These are phyloP conservation scores for Ophiostoma novo-ulmi DNA, from an alignment of 2,329 filamentous ascomycete genomes.

Conservation along the genomic window DNA sequence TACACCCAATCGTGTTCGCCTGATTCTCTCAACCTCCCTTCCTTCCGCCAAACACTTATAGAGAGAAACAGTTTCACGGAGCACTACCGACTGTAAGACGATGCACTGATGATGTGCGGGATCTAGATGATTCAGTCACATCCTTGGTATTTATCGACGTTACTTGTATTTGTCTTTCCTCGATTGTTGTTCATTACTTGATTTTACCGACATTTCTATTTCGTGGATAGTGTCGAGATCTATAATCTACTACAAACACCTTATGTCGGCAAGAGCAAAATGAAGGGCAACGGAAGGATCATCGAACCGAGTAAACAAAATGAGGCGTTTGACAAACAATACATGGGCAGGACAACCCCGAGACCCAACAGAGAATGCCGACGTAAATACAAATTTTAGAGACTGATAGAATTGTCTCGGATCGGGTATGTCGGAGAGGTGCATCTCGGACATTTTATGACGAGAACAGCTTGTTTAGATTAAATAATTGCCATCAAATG, in stretches of 20 bases:
- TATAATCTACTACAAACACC: not conserved
- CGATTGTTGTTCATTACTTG: not conserved
- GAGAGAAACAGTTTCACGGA: not conserved
- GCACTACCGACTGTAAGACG: slow-evolving; percentile 3
- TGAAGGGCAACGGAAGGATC: not conserved
- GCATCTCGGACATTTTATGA: not conserved
- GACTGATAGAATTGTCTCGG: not conserved
- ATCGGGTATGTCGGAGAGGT: not conserved
- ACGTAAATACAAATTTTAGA: not conserved
- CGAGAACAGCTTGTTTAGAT: not conserved
- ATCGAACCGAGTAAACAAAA: not conserved
- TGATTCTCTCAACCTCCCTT: too few relatives aligned
- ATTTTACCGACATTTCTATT: not conserved
- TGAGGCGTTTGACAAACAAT: not conserved
- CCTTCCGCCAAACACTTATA: too few relatives aligned
- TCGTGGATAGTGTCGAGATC: not conserved
- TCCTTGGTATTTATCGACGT: not conserved
- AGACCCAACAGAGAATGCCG: not conserved
- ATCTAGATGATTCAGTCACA: not conserved
- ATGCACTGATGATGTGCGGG: not conserved
- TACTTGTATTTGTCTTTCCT: not conserved
- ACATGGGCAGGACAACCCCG: not conserved
- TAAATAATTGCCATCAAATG: not conserved
- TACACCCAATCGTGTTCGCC: too few relatives aligned
- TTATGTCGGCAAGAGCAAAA: not conserved